Conservation (phyloP, 2,329 filamentous ascomycete species). For the Bipolaris victoriae region DNA sequence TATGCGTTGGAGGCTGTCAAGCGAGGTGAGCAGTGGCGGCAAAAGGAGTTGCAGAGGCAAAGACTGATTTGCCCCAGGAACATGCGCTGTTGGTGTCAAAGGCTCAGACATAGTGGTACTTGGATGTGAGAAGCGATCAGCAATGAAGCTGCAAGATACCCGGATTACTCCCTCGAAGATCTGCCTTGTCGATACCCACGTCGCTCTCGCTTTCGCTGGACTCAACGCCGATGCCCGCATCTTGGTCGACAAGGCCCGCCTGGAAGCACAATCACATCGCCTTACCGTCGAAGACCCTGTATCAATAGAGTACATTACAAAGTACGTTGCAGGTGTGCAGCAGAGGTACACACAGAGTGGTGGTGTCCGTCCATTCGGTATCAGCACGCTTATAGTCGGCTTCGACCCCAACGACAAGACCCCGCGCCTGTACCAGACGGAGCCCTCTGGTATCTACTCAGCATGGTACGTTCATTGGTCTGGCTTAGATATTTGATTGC, state of each 20-base stretch:
- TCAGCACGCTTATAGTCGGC: slow-evolving; percentile 97
- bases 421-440: slow-evolving; percentile 93
- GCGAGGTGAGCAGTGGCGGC: slow-evolving; percentile 69
- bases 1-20: slow-evolving; percentile 99
- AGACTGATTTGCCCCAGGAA: slow-evolving; percentile 64
- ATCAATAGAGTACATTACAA: slow-evolving; percentile 98
- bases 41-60: background rate
- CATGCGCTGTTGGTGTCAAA: slow-evolving; percentile 97
- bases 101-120: slow-evolving; percentile 92
- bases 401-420: slow-evolving; percentile 92
- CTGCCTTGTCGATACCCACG: slow-evolving; percentile 91
- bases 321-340: slow-evolving; percentile 97
- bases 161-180: slow-evolving; percentile 99
- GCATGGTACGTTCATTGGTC: slow-evolving; percentile 75
- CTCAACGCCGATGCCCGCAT: slow-evolving; percentile 98
- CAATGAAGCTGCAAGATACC: slow-evolving; percentile 99
- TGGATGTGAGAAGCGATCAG: slow-evolving; percentile 97
- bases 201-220: slow-evolving; percentile 95
- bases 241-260: slow-evolving; percentile 94
- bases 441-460: slow-evolving; percentile 99
- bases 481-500: background rate
- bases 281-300: slow-evolving; percentile 97
- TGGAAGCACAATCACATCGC: slow-evolving; percentile 97
- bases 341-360: slow-evolving; percentile 99
- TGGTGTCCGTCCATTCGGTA: slow-evolving; percentile 97